phyloP scores from a whole-genome alignment of 1,139 yeast species.

The Pneumocystis wakefieldiae region DNA sequence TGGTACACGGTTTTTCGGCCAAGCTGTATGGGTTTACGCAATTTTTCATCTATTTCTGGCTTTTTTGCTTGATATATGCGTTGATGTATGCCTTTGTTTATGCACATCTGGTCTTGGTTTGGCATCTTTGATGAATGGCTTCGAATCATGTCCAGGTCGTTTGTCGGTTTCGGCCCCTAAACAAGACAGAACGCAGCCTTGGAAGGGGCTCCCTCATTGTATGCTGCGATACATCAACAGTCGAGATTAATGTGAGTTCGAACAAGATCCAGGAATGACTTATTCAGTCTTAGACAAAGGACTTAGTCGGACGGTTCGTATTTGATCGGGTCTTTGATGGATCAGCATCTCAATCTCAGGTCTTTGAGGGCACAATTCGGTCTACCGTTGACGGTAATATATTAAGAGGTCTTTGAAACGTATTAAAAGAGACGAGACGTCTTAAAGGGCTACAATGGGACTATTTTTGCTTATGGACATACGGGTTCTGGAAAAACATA shows the following conservation, averaged over 20 bases:
- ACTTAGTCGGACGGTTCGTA: conserved; percentile 32
- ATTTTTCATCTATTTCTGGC: no score
- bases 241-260: conserved; percentile 9
- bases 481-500: conserved; percentile 79
- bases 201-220: conserved; percentile 18
- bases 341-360: conserved; percentile 38
- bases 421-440: conserved; percentile 20
- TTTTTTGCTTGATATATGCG: no score
- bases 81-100: no score
- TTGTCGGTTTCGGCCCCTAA: conserved; percentile 44
- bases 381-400: conserved; percentile 37
- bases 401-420: neutral
- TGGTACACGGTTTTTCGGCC: no score
- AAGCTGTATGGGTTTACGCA: no score
- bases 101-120: no score
- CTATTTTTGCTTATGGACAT: conserved; percentile 78
- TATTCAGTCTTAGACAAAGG: conserved; percentile 19
- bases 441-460: conserved; percentile 68
- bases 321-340: conserved; percentile 55
- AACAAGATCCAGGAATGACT: neutral
- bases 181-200: conserved; percentile 24
- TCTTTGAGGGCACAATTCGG: conserved; percentile 46
- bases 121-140: neutral
- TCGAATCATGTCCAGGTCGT: conserved; percentile 28
- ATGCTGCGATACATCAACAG: conserved; percentile 24